phyloP scores from a whole-genome alignment of 306 rosid genomes.

The Acacia acuminata region DNA sequence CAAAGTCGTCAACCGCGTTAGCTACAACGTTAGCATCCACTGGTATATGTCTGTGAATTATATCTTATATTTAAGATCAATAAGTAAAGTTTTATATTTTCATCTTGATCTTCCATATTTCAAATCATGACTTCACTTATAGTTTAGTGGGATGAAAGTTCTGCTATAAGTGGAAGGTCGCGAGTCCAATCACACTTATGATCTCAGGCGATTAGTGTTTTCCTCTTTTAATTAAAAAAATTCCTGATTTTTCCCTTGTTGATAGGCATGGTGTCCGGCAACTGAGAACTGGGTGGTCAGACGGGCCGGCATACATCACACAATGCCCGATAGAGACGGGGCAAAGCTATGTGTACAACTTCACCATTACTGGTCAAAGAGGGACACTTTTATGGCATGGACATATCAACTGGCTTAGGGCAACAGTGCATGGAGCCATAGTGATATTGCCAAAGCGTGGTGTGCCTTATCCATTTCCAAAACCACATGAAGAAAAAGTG shows the following conservation, averaged over 20 bases:
- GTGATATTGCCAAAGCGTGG: slow-evolving; percentile 85
- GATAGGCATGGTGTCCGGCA: slow-evolving; percentile 89
- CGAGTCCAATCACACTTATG: no score
- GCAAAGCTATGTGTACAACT: slow-evolving; percentile 70
- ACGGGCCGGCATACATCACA: slow-evolving; percentile 85
- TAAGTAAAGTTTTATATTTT: not conserved
- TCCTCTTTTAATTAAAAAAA: no score
- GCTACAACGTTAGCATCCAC: slow-evolving; percentile 68
- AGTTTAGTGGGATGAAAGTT: no score
- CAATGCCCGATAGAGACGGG: slow-evolving; percentile 85
- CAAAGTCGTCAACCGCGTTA: slow-evolving; percentile 69
- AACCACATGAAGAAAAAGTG: slow-evolving; percentile 72
- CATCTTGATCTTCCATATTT: no score
- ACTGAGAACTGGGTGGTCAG: slow-evolving; percentile 85
- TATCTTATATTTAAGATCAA: no score
- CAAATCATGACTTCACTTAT: no score
- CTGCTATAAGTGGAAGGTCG: no score
- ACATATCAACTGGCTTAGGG: slow-evolving; percentile 83
- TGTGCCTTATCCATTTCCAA: slow-evolving; percentile 86
- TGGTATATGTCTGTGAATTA: slow-evolving; percentile 38
- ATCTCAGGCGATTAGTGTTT: no score
- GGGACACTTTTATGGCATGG: slow-evolving; percentile 96
- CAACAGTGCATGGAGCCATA: slow-evolving; percentile 82
- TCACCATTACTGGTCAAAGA: slow-evolving; percentile 85
- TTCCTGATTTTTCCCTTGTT: not conserved